Percentiles rank a stretch among this genome's conserved stretches.
Conservation (phyloP, 768 basidiomycete genomes). For the Mycena polygramma region DNA sequence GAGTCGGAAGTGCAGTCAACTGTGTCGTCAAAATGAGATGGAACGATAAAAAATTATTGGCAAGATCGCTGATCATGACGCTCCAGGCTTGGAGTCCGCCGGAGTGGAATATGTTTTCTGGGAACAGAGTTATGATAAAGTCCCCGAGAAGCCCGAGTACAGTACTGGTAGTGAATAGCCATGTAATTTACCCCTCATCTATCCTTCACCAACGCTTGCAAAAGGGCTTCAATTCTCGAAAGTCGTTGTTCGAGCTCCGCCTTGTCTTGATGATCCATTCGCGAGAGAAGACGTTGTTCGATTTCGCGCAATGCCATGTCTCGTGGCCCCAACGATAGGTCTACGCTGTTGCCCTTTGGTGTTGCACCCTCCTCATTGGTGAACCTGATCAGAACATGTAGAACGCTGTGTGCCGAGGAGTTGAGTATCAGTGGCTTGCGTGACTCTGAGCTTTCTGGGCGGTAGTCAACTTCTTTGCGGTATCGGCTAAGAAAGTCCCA, state of each 20-base stretch:
- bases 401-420: constrained; percentile 3
- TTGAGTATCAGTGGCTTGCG: not conserved
- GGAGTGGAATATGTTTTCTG: no score
- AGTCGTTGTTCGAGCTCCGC: constrained; percentile 13
- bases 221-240: constrained; percentile 13
- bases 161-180: no score
- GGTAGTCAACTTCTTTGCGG: constrained; percentile 7
- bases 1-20: no score
- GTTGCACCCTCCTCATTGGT: not conserved
- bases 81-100: no score
- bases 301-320: not conserved
- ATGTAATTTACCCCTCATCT: no score
- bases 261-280: constrained; percentile 8
- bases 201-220: constrained; percentile 2
- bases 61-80: no score
- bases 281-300: not conserved
- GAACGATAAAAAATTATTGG: no score
- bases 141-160: no score
- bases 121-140: no score
- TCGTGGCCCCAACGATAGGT: no score
- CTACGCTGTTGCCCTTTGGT: not conserved
- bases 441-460: not conserved
- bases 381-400: constrained; percentile 16
- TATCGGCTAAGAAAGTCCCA: constrained; percentile 13
- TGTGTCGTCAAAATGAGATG: no score